Base-by-base conservation (phyloP, 2,329 filamentous ascomycete genomes). In the Chrysosporium keratinophilum region DNA sequence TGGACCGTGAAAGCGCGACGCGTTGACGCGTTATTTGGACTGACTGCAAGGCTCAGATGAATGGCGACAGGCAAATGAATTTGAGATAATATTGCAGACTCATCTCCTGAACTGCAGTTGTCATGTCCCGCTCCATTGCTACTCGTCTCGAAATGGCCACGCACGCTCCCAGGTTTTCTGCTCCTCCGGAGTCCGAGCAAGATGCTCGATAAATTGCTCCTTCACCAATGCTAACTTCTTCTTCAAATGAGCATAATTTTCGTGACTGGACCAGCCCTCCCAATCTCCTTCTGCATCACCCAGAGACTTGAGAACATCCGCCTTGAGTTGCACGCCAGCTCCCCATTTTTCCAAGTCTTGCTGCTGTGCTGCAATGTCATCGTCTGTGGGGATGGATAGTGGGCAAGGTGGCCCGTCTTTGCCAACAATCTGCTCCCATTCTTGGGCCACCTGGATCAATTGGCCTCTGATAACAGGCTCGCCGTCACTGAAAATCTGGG, bases 381-480 rank as follows among this genome's bases (percentile, higher is more conserved):
- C 47, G 9, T 40, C n/a, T 0, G 47, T 55, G 7, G 23, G 23
- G 28, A 46, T 14, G n/a, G 14, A 17, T n/a, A 54, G 19, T 14
- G 54, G 49, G 10, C 49, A 56, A 12, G 44, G n/a, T 5, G n/a
- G 31, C 1, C 35, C 50, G 23, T 48, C 12, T 31, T 31, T 15
- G 6, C 43, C 45, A 0, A 44, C 54, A 31, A 53, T 5, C 33
- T 48, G 17, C 7, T 53, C 50, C 54, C 49, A 56, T 20, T 56
- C 49, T 17, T 17, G 41, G 15, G 33, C 17, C 3, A 42, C 40
- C 17, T 52, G 33, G 11, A 52, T 52, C 31, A 55, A 19, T 23
- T 47, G 48, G 11, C 54, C 49, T 17, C 35, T 52, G 28, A 56
- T 44, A 15, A 53, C 47, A 6, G 35, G 54, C 23, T 56, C 54